Conservation (phyloP, 2,329 filamentous ascomycete genomes). For the Immersiporthe knoxdaviesiana region DNA sequence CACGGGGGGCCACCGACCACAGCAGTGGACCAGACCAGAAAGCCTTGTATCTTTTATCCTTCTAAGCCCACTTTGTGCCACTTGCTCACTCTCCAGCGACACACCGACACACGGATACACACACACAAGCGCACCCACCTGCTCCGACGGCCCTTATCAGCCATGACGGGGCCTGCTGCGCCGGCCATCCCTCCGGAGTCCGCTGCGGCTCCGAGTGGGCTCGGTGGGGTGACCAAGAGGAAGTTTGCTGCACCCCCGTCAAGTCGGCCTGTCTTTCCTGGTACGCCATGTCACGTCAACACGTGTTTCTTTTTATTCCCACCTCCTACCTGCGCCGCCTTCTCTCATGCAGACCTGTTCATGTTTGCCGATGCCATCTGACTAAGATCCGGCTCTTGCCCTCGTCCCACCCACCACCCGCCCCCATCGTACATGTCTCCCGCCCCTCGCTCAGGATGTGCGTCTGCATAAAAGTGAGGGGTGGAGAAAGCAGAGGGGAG, state of each 20-base stretch:
- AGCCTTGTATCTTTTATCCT: neutral
- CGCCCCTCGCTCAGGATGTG: neutral
- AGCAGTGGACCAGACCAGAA: neutral
- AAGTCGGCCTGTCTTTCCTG: slow-evolving; percentile 56
- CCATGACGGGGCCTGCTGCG: slow-evolving; percentile 30
- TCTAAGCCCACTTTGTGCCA: neutral
- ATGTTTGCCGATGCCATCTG: neutral
- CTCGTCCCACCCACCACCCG: neutral
- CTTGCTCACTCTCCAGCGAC: neutral
- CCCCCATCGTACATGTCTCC: neutral
- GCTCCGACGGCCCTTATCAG: neutral
- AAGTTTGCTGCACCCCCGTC: slow-evolving; percentile 51
- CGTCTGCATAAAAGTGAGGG: neutral
- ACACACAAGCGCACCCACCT: neutral
- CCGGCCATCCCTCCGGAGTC: slow-evolving; percentile 16
- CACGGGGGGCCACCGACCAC: neutral
- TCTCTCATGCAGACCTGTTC: neutral
- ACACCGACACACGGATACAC: neutral
- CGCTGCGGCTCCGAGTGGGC: slow-evolving; percentile 1
- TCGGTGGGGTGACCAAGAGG: slow-evolving; percentile 35
- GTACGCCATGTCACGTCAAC: slow-evolving; percentile 41
- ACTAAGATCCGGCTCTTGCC: neutral
- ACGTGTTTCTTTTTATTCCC: slow-evolving; percentile 4
- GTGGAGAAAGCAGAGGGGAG: neutral
- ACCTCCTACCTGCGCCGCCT: slow-evolving; percentile 1